A percentile compares a stretch with the other conserved stretches of the same genome.
Evolutionary conservation across 257 asterid genomes (phyloP).

Genomic region (Phtheirospermum japonicum): DNA sequence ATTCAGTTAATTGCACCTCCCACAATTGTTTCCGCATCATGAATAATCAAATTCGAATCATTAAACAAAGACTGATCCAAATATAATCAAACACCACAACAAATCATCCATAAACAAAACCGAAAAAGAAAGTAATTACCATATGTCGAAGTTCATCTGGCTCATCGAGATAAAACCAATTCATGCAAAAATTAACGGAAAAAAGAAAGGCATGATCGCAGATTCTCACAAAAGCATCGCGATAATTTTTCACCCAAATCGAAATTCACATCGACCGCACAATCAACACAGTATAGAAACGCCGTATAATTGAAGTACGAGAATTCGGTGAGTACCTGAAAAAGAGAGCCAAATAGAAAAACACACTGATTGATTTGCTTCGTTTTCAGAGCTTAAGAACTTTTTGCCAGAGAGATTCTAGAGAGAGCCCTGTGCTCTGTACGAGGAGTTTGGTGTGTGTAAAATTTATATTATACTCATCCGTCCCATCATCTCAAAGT

Average conservation of each 20-base stretch:
- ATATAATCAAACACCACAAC: neutral
- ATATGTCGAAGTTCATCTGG: neutral
- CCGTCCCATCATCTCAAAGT: neutral
- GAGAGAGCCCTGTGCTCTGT: slow-evolving; percentile 1
- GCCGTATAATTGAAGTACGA: neutral
- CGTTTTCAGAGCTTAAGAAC: slow-evolving; percentile 20
- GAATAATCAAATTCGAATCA: neutral
- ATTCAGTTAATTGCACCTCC: neutral
- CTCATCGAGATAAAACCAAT: slow-evolving; percentile 6
- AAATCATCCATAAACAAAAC: slow-evolving; percentile 2
- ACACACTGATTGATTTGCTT: slow-evolving; percentile 21
- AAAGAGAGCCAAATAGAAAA: neutral
- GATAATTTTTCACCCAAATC: slow-evolving; percentile 8
- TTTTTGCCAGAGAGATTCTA: slow-evolving; percentile 5
- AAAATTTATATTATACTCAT: neutral
- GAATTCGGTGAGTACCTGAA: slow-evolving; percentile 10
- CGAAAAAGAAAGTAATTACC: neutral
- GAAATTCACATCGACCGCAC: slow-evolving; percentile 5
- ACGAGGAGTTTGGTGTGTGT: neutral
- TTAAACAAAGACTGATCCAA: neutral
- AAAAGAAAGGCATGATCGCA: neutral
- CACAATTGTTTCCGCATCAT: neutral
- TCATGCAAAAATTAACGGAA: slow-evolving; percentile 12
- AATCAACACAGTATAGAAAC: neutral
- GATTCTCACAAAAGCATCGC: slow-evolving; percentile 6